Percentiles rank a stretch among this genome's conserved stretches.
Evolutionary conservation across 805 yeast species (phyloP).

Genomic region (Candida nanaspora): DNA sequence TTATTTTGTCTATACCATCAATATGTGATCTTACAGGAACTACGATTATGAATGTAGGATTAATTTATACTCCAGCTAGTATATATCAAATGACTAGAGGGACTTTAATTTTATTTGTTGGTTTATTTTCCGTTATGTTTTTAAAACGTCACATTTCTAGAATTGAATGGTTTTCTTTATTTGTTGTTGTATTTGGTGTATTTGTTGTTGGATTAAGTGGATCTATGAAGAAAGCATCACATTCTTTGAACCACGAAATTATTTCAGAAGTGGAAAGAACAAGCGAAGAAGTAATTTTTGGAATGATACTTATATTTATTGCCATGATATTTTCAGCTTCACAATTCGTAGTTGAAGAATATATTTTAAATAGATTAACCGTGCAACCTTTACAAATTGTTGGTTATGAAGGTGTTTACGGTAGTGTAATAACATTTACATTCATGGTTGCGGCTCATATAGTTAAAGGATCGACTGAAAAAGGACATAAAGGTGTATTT

Average conservation of each 20-base stretch:
- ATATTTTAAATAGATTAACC: slow-evolving; percentile 44
- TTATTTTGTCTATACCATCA: slow-evolving; percentile 52
- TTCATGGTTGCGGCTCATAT: slow-evolving; percentile 39
- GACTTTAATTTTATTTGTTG: slow-evolving; percentile 68
- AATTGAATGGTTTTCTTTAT: slow-evolving; percentile 61
- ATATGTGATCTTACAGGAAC: slow-evolving; percentile 68
- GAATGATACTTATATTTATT: slow-evolving; percentile 48
- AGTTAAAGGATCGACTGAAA: slow-evolving; percentile 30
- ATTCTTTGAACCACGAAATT: not conserved
- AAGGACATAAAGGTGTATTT: slow-evolving; percentile 42
- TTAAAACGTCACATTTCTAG: slow-evolving; percentile 47
- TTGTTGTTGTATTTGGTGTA: slow-evolving; percentile 63
- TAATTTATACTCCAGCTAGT: slow-evolving; percentile 69
- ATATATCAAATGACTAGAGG: slow-evolving; percentile 86
- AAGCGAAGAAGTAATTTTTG: slow-evolving; percentile 33
- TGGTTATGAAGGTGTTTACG: slow-evolving; percentile 70
- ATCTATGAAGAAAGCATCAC: slow-evolving; percentile 20
- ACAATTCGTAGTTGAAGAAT: slow-evolving; percentile 76
- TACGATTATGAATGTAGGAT: slow-evolving; percentile 69
- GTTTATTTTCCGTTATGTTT: slow-evolving; percentile 58
- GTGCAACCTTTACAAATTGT: slow-evolving; percentile 60
- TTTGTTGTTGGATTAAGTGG: slow-evolving; percentile 71
- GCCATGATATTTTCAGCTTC: slow-evolving; percentile 68
- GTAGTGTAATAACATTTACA: slow-evolving; percentile 37
- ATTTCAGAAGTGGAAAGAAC: not conserved